phyloP scores from a whole-genome alignment of 352 stramenopile species.

The Phytopythium sindhum region DNA sequence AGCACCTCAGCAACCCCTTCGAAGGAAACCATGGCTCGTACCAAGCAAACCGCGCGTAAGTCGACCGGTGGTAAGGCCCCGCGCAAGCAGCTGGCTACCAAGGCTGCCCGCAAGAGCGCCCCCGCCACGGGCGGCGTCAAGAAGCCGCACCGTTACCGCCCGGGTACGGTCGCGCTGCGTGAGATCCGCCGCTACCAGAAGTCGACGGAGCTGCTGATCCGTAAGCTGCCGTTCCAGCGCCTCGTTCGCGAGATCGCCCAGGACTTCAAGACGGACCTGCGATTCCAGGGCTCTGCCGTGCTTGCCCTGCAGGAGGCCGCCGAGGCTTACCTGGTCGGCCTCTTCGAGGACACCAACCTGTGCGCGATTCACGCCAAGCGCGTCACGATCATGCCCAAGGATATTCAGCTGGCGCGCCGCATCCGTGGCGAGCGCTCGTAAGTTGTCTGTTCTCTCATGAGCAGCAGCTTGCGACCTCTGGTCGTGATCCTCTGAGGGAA shows the following conservation, averaged over 20 bases:
- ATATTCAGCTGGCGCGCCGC: conserved; percentile 92
- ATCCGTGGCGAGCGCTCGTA: conserved; percentile 89
- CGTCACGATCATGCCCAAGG: conserved; percentile 95
- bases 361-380: conserved; percentile 93
- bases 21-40: conserved; percentile 81
- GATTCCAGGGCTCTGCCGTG: conserved; percentile 86
- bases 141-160: conserved; percentile 88
- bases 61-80: conserved; percentile 93
- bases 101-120: conserved; percentile 91
- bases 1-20: conserved; percentile 15
- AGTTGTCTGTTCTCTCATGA: conserved; percentile 21
- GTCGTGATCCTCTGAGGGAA: not conserved
- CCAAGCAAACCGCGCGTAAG: conserved; percentile 96
- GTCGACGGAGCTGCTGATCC: conserved; percentile 95
- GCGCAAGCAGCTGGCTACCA: conserved; percentile 92
- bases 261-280: conserved; percentile 87
- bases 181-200: conserved; percentile 98
- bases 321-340: conserved; percentile 78
- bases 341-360: conserved; percentile 92
- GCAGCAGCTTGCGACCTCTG: conserved; percentile 6
- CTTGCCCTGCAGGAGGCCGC: conserved; percentile 86
- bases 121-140: conserved; percentile 91
- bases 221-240: conserved; percentile 95
- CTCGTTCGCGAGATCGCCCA: conserved; percentile 92
- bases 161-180: conserved; percentile 89